Evolutionary conservation across 2,329 filamentous ascomycete genomes (phyloP), one percentile per base, ranked within the genome.

Genomic region (Parafenestella ontariensis): DNA sequence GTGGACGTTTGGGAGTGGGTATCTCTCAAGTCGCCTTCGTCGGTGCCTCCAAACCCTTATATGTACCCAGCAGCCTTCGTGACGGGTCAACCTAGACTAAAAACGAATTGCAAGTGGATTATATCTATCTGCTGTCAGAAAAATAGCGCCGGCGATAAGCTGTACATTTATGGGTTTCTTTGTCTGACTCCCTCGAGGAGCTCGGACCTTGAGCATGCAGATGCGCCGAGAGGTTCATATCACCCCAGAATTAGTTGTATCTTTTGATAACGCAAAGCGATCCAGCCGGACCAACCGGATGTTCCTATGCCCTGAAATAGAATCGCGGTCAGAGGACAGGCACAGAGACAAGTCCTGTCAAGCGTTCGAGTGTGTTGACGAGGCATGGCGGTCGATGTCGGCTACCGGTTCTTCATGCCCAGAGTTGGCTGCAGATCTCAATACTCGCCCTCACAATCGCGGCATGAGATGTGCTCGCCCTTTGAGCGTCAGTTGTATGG

Each of bases 241-340:
- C 54, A 50, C 50, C 62, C 64, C 68, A 63, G 59, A 66, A 65
- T 67, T 64, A 69, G 66, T 61, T 64, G 61, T 56, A 62, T 36
- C 39, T 53, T 48, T 52, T 62, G 60, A 69, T 69, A 66, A 59
- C 49, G 50, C 57, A 59, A 66, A 52, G 52, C 59, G 50, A 49
- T 58, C 58, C 53, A 62, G 58, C 54, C 51, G 49, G 56, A 21
- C 52, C 45, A 55, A 39, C 52, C 28, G 33, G 33, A 41, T 34
- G 26, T 39, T 29, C 53, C 23, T 46, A 24, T 20, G n/a, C 40
- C 26, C 28, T 41, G 39, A 45, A 34, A n/a, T 41, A 45, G 49
- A 37, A 50, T 42, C 52, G 49, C 31, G 47, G 36, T 42, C 26
- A 36, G 34, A 18, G 23, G 42, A 44, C 45, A 1, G 11, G 17